phyloP scores from a whole-genome alignment of 2,329 filamentous ascomycete genomes.

The Exophiala calicioides region DNA sequence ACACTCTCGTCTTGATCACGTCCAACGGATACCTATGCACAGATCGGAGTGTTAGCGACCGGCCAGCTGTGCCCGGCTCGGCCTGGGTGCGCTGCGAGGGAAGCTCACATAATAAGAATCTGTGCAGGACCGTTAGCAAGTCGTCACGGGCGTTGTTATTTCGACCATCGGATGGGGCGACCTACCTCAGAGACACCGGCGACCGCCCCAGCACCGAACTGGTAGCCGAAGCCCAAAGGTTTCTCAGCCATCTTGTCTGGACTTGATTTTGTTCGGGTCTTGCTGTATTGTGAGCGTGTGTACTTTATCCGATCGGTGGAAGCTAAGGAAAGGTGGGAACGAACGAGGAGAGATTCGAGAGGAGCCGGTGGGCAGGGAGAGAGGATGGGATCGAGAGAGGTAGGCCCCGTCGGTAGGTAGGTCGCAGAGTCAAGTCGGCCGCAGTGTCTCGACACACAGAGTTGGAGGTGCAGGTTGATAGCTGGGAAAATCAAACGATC shows the following conservation, averaged over 20 bases:
- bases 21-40: conserved; percentile 87
- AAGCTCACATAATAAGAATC: conserved; percentile 81
- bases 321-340: background rate
- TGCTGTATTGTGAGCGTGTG: conserved; percentile 10
- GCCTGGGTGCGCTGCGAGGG: background rate
- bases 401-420: no score
- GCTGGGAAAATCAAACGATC: no score
- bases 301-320: conserved; percentile 12
- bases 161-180: conserved; percentile 23
- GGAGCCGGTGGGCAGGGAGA: background rate
- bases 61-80: background rate
- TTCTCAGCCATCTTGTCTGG: conserved; percentile 54
- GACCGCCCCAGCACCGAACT: conserved; percentile 93
- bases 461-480: no score
- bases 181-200: conserved; percentile 96
- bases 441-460: no score
- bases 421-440: no score
- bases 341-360: background rate
- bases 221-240: conserved; percentile 88
- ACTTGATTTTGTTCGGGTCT: no score
- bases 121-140: no score
- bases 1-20: conserved; percentile 97
- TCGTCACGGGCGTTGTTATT: background rate
- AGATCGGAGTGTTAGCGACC: conserved; percentile 6
- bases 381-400: background rate